Base-by-base conservation (phyloP, 148 eudicot genomes). In the Fagopyrum esculentum region DNA sequence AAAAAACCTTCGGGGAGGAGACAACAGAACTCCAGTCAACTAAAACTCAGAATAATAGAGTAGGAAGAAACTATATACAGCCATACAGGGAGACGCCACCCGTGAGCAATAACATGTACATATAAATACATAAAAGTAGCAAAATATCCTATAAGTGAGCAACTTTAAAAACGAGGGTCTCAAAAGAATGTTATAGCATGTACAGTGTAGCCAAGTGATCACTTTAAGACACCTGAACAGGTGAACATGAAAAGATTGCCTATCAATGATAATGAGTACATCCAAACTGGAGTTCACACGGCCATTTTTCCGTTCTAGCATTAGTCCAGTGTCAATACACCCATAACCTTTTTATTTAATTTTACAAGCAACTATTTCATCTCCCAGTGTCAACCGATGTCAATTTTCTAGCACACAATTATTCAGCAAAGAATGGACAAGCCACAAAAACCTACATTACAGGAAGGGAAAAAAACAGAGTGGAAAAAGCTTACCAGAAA, bases 401-500 rank as follows among this genome's bases (percentile, higher is more conserved):
- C 35, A 22, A 8, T 22, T 22, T 49, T 8, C 29, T 22, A 22
- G 9, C 69, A 35, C 45, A 9, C 52, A 63, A n/a, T 63, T 60
- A 7, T 9, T 63, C 4, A 35, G 10, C 44, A 63, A 35, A 63
- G 5, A 30, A 30, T 63, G 45, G 44, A 35, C 45, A 63, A 63
- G 44, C 69, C 43, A 35, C 69, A 30, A 29, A 29, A 63, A 16
- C 69, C 13, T 4, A 63, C 16, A 10, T 35, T 63, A 2, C 2
- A 10, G 55, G 55, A 12, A 12, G 55, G 11, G 55, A 8, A 17
- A 8, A 17, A 73, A 35, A 35, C 40, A 35, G 40, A 35, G 40
- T 60, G 6, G 12, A 69, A 5, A 48, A 68, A 66, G 4, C 69
- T 19, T 70, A 46, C 57, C 30, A 74, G 48, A 72, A 90, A 77